Evolutionary conservation across 495 filamentous ascomycete genomes (phyloP).

Genomic region (Glarea lozoyensis): DNA sequence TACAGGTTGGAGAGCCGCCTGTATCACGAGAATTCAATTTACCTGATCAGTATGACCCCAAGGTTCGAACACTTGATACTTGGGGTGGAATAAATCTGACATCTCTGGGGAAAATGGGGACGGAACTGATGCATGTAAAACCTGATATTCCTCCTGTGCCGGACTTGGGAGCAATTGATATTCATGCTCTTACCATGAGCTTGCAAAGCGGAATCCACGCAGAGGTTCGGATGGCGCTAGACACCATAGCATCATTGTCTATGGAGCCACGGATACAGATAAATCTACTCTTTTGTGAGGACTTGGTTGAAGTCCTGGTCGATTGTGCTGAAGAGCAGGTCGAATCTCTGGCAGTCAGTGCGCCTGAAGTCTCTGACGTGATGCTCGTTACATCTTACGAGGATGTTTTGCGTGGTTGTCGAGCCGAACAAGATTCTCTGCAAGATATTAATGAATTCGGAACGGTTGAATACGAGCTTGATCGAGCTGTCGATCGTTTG

Average conservation of each 20-base stretch:
- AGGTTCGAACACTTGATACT: constrained; percentile 46
- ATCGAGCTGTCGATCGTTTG: constrained; percentile 76
- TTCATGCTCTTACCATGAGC: constrained; percentile 84
- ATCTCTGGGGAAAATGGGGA: constrained; percentile 50
- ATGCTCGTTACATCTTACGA: constrained; percentile 79
- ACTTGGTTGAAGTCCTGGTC: constrained; percentile 76
- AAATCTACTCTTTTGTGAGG: constrained; percentile 69
- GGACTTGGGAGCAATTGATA: constrained; percentile 81
- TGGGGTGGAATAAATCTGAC: constrained; percentile 59
- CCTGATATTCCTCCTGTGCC: constrained; percentile 64
- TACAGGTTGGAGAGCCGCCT: neutral
- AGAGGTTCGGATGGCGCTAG: constrained; percentile 80
- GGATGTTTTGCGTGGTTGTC: constrained; percentile 70
- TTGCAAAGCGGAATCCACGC: constrained; percentile 85
- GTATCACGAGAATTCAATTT: constrained; percentile 18
- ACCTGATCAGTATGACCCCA: constrained; percentile 47
- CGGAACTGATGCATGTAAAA: constrained; percentile 51
- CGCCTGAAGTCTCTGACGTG: constrained; percentile 73
- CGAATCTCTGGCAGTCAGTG: constrained; percentile 68
- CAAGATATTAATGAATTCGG: constrained; percentile 67
- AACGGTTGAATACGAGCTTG: constrained; percentile 69
- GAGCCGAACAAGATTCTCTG: constrained; percentile 57
- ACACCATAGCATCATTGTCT: constrained; percentile 68
- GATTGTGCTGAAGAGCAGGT: constrained; percentile 87
- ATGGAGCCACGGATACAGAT: constrained; percentile 50